Base-by-base conservation (phyloP, 352 stramenopile species). In the Pythium chondricola region DNA sequence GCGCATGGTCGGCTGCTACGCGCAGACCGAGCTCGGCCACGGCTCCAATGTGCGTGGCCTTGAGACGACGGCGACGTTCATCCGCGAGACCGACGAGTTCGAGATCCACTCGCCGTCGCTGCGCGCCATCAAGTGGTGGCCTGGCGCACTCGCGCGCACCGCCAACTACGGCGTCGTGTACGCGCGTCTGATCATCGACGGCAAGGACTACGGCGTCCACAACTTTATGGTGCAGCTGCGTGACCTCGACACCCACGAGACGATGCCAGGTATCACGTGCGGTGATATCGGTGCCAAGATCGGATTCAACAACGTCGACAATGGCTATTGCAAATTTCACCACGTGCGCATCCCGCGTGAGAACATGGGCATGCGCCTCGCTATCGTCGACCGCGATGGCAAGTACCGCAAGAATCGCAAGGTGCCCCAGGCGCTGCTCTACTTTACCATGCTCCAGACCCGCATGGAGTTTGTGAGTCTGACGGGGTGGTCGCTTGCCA, bases 91-190 rank as follows among this genome's bases (percentile, higher is more conserved):
- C 1, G 79, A 97, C 50, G 89, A 95, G 63, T 98, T 95, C 48
- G 75, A 97, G 29, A 96, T 99, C 48, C 67, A 98, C 69, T 96
- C 90, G 24, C 96, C 96, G 1, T 98, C 93, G 9, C 60, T 98
- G 35, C 97, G 87, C 9, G 90, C 82, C 31, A 85, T 79, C 54
- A 99, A 99, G 65, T 98, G 96, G 78, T 99, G 95, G 96, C 92
- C 93, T 8, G 94, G 93, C 24, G 96, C 88, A 2, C 80, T 95
- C 25, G 97, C 92, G 54, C 83, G 95, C 57, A 96, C 94, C 18
- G 95, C 96, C 71, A 91, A 97, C 25, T 97, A 97, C 24, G 71
- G 62, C 10, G 68, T 86, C 31, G 74, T 86, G 56, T 83, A 86
- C 73, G 93, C 93, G 31, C 83, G 87, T 30, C 56, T 98, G 30